Percentiles rank a stretch among this genome's conserved stretches.
Evolutionary conservation across 2,329 filamentous ascomycete species (phyloP).

Genomic region (Akanthomyces lecanii): DNA sequence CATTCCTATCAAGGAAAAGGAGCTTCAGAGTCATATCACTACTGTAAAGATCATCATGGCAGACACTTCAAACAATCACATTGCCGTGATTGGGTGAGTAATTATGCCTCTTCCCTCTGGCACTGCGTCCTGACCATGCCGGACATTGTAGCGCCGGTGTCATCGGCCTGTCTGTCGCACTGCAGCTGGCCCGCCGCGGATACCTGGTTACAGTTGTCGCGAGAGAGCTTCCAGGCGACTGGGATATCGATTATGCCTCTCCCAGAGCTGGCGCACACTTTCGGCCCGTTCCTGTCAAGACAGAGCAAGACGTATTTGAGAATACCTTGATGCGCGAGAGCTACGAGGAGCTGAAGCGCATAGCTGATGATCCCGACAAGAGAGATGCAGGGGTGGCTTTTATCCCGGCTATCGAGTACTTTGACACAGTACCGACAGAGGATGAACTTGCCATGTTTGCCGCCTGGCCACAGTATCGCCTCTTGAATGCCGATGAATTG

Average conservation of each 20-base stretch:
- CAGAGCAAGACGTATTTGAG: slow-evolving; percentile 3
- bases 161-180: slow-evolving; percentile 10
- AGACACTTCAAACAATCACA: not conserved
- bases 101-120: not conserved
- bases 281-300: slow-evolving; percentile 6
- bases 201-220: not conserved
- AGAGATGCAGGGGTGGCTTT: not conserved
- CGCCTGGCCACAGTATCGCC: not conserved
- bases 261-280: slow-evolving; percentile 8
- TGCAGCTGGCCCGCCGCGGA: slow-evolving; percentile 10
- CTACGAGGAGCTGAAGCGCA: slow-evolving; percentile 2
- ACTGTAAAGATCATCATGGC: too few species aligned
- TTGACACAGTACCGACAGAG: not conserved
- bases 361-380: not conserved
- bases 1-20: too few species aligned
- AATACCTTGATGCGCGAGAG: slow-evolving; percentile 4
- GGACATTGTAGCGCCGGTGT: slow-evolving; percentile 10
- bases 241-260: slow-evolving; percentile 13
- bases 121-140: not conserved
- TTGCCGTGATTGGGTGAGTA: slow-evolving; percentile 9
- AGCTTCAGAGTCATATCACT: too few species aligned
- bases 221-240: slow-evolving; percentile 6
- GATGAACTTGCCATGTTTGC: not conserved
- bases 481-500: not conserved
- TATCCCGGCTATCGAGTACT: slow-evolving; percentile 2